Percentiles rank a stretch among this genome's conserved stretches.
Conservation (phyloP, 768 basidiomycete genomes). For the Boletus reticuloceps region DNA sequence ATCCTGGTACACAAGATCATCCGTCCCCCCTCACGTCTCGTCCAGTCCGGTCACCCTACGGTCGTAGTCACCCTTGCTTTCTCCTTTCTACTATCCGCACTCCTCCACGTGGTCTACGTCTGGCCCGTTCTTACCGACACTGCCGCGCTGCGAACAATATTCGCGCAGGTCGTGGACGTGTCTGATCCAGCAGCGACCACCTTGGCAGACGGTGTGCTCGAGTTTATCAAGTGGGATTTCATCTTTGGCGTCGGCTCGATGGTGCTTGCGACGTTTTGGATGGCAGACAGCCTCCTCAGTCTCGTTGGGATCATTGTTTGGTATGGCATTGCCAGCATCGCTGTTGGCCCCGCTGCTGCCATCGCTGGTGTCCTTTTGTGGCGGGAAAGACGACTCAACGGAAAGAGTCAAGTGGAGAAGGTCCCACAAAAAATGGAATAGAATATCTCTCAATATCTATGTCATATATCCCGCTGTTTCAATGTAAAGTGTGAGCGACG, state of each 20-base stretch:
- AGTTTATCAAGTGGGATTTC: constrained; percentile 54
- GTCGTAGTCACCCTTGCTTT: constrained; percentile 14
- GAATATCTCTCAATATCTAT: not conserved
- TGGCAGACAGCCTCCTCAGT: constrained; percentile 34
- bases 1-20: constrained; percentile 38
- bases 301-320: constrained; percentile 38
- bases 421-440: not conserved
- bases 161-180: constrained; percentile 11
- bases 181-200: not conserved
- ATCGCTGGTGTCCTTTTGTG: constrained; percentile 46
- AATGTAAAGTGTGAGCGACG: too few relatives aligned
- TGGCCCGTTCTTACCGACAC: constrained; percentile 11
- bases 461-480: too few relatives aligned
- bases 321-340: constrained; percentile 40
- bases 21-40: constrained; percentile 25
- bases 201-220: constrained; percentile 16
- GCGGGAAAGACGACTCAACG: constrained; percentile 41
- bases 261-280: constrained; percentile 50
- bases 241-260: constrained; percentile 39
- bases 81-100: constrained; percentile 20
- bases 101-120: constrained; percentile 26
- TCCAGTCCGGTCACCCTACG: constrained; percentile 21
- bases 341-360: constrained; percentile 52
- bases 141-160: constrained; percentile 3
- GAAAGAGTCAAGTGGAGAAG: not conserved